Percentiles rank a stretch among this genome's conserved stretches.
Conservation (phyloP, 345 rosid genomes). For the Dipteronia dyeriana region DNA sequence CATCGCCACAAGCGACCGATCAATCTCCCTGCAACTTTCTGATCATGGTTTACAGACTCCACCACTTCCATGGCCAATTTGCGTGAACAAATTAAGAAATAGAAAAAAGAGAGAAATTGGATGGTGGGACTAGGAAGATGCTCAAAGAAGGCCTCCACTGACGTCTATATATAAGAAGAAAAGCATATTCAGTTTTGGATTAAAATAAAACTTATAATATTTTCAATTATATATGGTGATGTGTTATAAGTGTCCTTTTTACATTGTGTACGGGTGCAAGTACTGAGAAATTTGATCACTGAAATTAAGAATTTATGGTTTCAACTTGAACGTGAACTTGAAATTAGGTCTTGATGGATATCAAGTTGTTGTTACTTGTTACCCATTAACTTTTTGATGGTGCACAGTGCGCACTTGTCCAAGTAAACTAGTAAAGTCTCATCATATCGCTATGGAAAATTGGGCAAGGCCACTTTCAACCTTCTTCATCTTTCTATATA, state of each 20-base stretch:
- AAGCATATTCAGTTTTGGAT: neutral
- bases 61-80: constrained; percentile 26
- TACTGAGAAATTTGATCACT: constrained; percentile 12
- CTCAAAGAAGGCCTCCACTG: constrained; percentile 1
- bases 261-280: constrained; percentile 22
- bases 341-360: neutral
- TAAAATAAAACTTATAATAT: neutral
- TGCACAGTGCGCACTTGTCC: neutral
- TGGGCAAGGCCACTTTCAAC: neutral
- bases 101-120: neutral
- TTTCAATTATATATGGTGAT: neutral
- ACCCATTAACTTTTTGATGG: constrained; percentile 4
- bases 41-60: constrained; percentile 12
- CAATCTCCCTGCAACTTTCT: neutral
- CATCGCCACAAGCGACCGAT: neutral
- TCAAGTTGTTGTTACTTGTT: neutral
- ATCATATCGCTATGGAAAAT: neutral
- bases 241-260: neutral
- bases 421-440: neutral
- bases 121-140: neutral
- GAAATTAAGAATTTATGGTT: no score
- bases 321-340: no score
- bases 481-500: neutral
- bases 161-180: constrained; percentile 26
- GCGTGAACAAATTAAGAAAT: constrained; percentile 1